Evolutionary conservation across 2,329 filamentous ascomycete species (phyloP), one percentile per base, ranked within the genome.

Genomic region (Colletotrichum euphorbiae): DNA sequence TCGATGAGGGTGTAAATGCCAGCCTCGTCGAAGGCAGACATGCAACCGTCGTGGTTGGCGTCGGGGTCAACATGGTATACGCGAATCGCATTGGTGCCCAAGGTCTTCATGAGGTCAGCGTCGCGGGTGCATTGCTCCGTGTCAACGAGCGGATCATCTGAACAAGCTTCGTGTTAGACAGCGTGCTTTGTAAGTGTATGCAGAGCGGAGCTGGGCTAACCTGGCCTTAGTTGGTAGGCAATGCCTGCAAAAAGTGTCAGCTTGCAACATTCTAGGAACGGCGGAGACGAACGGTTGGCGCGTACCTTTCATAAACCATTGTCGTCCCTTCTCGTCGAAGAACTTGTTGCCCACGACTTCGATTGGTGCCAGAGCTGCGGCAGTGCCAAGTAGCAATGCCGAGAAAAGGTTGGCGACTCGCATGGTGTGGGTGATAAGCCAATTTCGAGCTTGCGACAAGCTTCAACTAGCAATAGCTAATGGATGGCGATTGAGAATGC

Each of bases 1-100:
- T 97, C 94, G 56, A 97, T 86, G 76, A 95, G 90, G 61, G 93
- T 80, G 77, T 97, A 97, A 77, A 97, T 95, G 65, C 92, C 92
- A 46, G 89, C 91, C 73, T 93, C 88, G 12, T 88, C 89, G 76
- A 97, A 93, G 1, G 89, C 90, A 61, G 84, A 84, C 93, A 97
- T 97, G 81, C 93, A 97, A 19, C 85, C 90, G 66, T 87, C 84
- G 78, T 97, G 94, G 76, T 95, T 83, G 36, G 81, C 88, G 3
- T 80, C 77, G 2, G 92, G 82, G 74, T 97, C 90, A 69, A 97
- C 93, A 75, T 97, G 93, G 79, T 97, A 97, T 67, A 96, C 91
- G 65, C 94, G 92, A 74, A 97, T 93, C 33, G 91, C 86, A 77
- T 97, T 97, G 76, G 91, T 88, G 70, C 93, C 93, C 61, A 97